Conservation (phyloP, 2,329 filamentous ascomycete species). For the Epichloe festucae region DNA sequence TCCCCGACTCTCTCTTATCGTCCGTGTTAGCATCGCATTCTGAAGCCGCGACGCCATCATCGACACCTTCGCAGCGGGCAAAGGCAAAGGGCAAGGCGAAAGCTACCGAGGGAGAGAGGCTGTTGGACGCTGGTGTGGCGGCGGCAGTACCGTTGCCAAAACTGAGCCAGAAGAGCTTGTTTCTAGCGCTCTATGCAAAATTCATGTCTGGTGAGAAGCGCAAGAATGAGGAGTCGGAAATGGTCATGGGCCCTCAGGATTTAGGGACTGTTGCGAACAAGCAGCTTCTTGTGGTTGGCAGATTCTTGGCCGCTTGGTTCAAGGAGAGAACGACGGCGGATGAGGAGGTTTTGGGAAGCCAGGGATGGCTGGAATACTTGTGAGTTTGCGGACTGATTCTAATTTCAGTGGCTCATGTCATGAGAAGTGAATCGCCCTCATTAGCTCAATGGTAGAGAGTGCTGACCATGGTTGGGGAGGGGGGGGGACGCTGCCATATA, state of each 20-base stretch:
- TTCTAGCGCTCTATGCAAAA: conserved; percentile 84
- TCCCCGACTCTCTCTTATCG: conserved; percentile 67
- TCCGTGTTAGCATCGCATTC: conserved; percentile 43
- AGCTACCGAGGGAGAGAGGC: conserved; percentile 11
- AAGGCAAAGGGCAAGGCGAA: conserved; percentile 54
- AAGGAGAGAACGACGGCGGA: conserved; percentile 44
- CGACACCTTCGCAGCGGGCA: conserved; percentile 31
- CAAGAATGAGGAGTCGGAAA: conserved; percentile 92
- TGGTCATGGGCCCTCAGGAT: conserved; percentile 90
- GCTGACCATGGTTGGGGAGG: neutral
- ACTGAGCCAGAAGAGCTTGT: conserved; percentile 83
- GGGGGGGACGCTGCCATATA: conserved; percentile 12
- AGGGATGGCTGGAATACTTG: conserved; percentile 90
- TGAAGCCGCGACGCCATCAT: conserved; percentile 15
- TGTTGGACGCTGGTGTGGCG: conserved; percentile 6
- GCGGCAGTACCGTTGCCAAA: conserved; percentile 28
- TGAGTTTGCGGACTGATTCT: conserved; percentile 19
- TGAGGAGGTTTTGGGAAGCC: conserved; percentile 48
- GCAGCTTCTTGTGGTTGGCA: conserved; percentile 63
- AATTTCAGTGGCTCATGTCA: no score
- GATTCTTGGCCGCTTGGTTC: conserved; percentile 73
- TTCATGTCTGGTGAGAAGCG: conserved; percentile 90
- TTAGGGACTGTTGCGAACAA: conserved; percentile 75
- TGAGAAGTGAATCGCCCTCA: no score
- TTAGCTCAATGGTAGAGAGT: no score